Evolutionary conservation across 2,329 filamentous ascomycete genomes (phyloP), one percentile per base, ranked within the genome.

Genomic region (Curvularia sp.): DNA sequence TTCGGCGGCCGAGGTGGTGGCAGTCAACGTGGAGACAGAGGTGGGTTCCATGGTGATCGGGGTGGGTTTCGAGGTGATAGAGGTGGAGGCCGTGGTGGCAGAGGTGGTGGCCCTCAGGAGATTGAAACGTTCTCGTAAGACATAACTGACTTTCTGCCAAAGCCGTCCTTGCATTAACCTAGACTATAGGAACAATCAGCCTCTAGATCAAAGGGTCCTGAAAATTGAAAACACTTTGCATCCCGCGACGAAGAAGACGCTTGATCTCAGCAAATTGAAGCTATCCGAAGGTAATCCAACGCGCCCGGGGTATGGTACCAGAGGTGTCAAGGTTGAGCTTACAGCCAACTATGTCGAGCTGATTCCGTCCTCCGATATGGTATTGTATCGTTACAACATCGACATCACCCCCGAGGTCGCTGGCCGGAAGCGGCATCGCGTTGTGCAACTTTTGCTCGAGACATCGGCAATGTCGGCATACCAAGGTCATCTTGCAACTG

Each of bases 331-430:
- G 21, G 61, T 69, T 1, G 51, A 58, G 25, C 65, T 69, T 3
- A 62, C 55, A 1, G 61, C 65, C 2, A 69, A 69, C 46, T 69
- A 67, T 36, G 57, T 69, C 18, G 61, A 69, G 49, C 19, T 69
- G n/a, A 28, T 64, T 8, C 57, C 65, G 9, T 45, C 48, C 15
- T 58, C 60, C 1, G 51, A 59, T 5, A 52, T 67, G 47, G 45
- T 64, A 1, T 55, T 69, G 6, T 30, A 69, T 18, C 53, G 53
- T 1, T 69, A 69, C 50, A 50, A 60, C 15, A 48, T 69, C 3
- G 30, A 52, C 1, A 50, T 63, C 15, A 27, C 12, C 7, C 63
- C 63, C 5, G 63, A 63, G 21, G 57, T 23, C 21, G n/a, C 55
- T 19, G 64, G 64, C 1, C 60, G 63, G 39, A 68, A 67, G 32